Evolutionary conservation across 768 basidiomycete genomes (phyloP), one percentile per base, ranked within the genome.

Genomic region (Baorangia bicolor): DNA sequence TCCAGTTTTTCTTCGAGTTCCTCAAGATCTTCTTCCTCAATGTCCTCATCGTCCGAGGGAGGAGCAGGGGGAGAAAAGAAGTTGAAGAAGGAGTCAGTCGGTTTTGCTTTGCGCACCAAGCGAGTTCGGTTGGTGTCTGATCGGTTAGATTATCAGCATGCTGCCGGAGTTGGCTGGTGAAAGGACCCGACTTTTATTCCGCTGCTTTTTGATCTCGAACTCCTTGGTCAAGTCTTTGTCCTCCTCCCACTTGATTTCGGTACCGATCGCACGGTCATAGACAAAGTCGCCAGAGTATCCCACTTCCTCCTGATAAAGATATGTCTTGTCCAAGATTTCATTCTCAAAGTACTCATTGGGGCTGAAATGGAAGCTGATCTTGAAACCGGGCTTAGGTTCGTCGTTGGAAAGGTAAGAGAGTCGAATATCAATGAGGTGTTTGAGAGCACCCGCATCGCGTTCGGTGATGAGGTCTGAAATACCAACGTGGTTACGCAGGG

Each of bases 121-220:
- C 89, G 88, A 2, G 87, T 92, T 59, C 89, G 86, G 71, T 92
- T 91, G 27, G 90, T 92, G 69, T 88, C 90, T 92, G 63, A 50
- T 53, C 50, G 8, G 42, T 33, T 20, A 37, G 28, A 51, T 54
- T 12, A 39, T 53, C 18, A 64, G 53, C 41, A 34, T 10, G 27
- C 16, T 33, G 27, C 25, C 18, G 21, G 21, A 28, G 39, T 21
- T 16, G 42, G 50, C 4, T 16, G 33, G 28, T 25, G 51, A 43
- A 62, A 40, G 28, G 16, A 21, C 25, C 49, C 57, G n/a, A 97
- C 95, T 94, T 83, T 98, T 99, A 78, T 99, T 99, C 67, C 96
- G 81, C 77, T 98, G 96, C 80, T 97, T 98, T 83, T 96, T 97
- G 73, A 98, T 95, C 78, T 98, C 96, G 65, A 92, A 90, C 76